Base-by-base conservation (phyloP, 257 asterid genomes). In the Nicotiana attenuata region DNA sequence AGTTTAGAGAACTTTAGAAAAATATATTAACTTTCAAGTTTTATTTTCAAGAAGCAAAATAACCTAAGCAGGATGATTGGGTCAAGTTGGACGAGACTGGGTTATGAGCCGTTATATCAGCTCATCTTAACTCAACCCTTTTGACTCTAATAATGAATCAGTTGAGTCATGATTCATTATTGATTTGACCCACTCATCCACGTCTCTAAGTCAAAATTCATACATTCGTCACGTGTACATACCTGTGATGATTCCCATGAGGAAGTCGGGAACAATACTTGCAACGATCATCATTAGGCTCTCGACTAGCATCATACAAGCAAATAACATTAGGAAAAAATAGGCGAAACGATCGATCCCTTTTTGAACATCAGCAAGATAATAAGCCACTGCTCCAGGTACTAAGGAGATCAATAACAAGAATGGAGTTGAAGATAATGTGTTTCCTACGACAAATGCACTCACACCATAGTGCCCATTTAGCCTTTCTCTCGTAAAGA, bases 251-350 rank as follows among this genome's bases (percentile, higher is more conserved):
- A 75, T 64, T 77, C 94, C 94, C 90, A 88, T 84, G 69, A 91
- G 90, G 64, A 85, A 91, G 50, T 89, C 82, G 7, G 92, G 90
- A 67, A 91, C 91, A 10, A 90, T 24, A 50, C 89, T 87, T 0
- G 95, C 93, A 1, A 91, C 90, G 28, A 86, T 85, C 92, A 91
- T 88, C 90, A 89, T 90, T 13, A 91, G 86, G 87, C 93, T 89
- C 78, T 91, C 94, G 9, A 91, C 94, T n/a, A 91, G 45, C 89
- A 91, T 81, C 91, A 89, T 85, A 81, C 92, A 87, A 0, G 85
- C 66, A 41, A 89, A 88, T 0, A 91, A 60, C 19, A 85, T 80
- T 69, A 86, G 69, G 0, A 65, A 56, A 59, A 85, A 88, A 82
- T 84, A 88, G 55, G 78, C 47, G 53, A 87, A 91, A 69, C 85